A percentile compares a stretch with the other conserved stretches of the same genome.
phyloP scores from a whole-genome alignment of 2,329 filamentous ascomycete species.

The Lasiodiplodia hormozganensis region DNA sequence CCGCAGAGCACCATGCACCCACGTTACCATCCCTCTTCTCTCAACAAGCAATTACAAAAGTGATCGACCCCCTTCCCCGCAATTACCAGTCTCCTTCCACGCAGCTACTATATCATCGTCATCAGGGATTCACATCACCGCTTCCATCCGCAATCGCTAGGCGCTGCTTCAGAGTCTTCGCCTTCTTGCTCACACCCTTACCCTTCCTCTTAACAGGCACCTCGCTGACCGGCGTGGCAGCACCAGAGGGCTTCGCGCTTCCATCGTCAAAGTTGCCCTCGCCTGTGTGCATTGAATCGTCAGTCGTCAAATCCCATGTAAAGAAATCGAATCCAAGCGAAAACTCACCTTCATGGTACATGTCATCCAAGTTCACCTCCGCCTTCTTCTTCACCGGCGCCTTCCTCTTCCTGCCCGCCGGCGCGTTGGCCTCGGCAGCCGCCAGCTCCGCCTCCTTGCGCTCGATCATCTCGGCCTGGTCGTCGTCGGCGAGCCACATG shows the following conservation, averaged over 20 bases:
- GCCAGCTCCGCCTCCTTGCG: constrained; percentile 87
- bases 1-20: not conserved
- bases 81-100: not conserved
- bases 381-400: constrained; percentile 59
- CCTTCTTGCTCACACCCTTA: constrained; percentile 57
- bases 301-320: not conserved
- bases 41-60: constrained; percentile 5
- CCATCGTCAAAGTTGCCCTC: constrained; percentile 95
- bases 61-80: constrained; percentile 3
- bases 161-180: constrained; percentile 58
- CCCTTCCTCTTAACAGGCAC: constrained; percentile 60
- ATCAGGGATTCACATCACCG: constrained; percentile 24
- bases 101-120: too few species aligned
- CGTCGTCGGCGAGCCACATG: constrained; percentile 97
- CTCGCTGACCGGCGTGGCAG: constrained; percentile 76
- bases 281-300: constrained; percentile 61
- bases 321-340: too few species aligned
- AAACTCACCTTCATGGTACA: constrained; percentile 96
- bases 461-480: constrained; percentile 93
- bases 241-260: constrained; percentile 80
- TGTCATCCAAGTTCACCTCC: constrained; percentile 81
- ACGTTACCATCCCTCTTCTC: not conserved
- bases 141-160: constrained; percentile 56
- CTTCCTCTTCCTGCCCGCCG: constrained; percentile 60
- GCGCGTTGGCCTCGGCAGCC: constrained; percentile 63